A percentile compares a stretch with the other conserved stretches of the same genome.
Conservation (phyloP, 2,329 filamentous ascomycete species). For the Lachnum nothofagi region DNA sequence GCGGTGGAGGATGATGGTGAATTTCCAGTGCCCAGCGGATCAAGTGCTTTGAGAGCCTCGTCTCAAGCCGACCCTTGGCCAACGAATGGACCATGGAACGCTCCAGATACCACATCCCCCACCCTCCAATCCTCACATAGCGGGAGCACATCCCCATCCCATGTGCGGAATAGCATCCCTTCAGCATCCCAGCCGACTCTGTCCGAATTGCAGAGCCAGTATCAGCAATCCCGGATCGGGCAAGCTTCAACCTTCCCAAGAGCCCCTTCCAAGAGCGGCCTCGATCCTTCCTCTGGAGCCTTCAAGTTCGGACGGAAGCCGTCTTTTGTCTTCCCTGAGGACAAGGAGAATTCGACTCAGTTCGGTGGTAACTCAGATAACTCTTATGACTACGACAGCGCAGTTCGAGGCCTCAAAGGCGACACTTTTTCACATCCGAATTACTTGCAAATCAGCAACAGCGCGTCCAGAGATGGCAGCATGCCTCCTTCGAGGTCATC, state of each 20-base stretch:
- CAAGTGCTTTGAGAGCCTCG: constrained; percentile 61
- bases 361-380: constrained; percentile 18
- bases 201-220: constrained; percentile 40
- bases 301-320: constrained; percentile 36
- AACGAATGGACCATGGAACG: constrained; percentile 54
- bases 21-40: constrained; percentile 56
- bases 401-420: constrained; percentile 17
- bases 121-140: constrained; percentile 41
- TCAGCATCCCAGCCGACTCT: constrained; percentile 33
- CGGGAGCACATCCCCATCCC: constrained; percentile 54
- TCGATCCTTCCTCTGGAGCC: constrained; percentile 43
- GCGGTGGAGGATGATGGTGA: constrained; percentile 36
- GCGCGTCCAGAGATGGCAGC: constrained; percentile 49
- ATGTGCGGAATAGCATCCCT: constrained; percentile 46
- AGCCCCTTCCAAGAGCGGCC: constrained; percentile 36
- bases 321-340: constrained; percentile 26
- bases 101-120: constrained; percentile 42
- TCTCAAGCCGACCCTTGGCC: constrained; percentile 65
- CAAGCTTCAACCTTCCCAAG: constrained; percentile 35
- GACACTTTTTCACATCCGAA: constrained; percentile 36
- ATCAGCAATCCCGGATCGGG: constrained; percentile 42
- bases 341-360: constrained; percentile 30
- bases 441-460: constrained; percentile 42
- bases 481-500: constrained; percentile 53
- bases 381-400: constrained; percentile 24